Evolutionary conservation across 805 yeast species (phyloP), one percentile per base, ranked within the genome.

Genomic region (Candida insectorum): DNA sequence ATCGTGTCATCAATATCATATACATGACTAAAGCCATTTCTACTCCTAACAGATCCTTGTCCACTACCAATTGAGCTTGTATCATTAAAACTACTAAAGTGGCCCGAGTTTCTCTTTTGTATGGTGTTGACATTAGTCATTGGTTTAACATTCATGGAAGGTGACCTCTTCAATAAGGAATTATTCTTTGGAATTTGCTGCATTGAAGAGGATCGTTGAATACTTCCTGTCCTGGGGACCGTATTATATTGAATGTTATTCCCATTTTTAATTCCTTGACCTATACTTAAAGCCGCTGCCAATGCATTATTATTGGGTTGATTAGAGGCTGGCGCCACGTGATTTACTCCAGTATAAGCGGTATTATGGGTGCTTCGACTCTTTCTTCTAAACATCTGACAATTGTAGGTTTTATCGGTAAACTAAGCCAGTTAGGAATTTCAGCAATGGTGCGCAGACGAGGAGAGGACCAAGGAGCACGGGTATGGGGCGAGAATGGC

Each of bases 231-330:
- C 11, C 9, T 22, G 21, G 16, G 21, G 23, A 7, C 23, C 7
- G 36, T 26, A 8, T 11, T 8, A 12, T 8, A 16, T 15, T 6
- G 8, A 8, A 20, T 20, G 8, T 20, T 8, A 20, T 20, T 20
- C 6, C 19, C 24, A 10, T 26, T 26, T 37, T 46, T 46, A 11
- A 36, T 24, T 16, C 33, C 45, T 36, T 65, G 51, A 12, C 73
- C 73, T 39, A 66, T 66, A 19, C 70, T 58, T 30, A 62, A 46
- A 1, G 73, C 73, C 4, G 73, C 73, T 4, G 73, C 73, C 51
- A 60, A 47, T 13, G 73, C 73, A 26, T 52, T 51, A 28, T 54
- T 48, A 41, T 48, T 56, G 14, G 72, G 72, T 36, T 62, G 65
- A 32, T 40, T 51, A 11, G 54, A 33, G 5, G 58, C 43, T 6